Evolutionary conservation across 2,329 filamentous ascomycete genomes (phyloP).

Genomic region (Grosmannia huntii): DNA sequence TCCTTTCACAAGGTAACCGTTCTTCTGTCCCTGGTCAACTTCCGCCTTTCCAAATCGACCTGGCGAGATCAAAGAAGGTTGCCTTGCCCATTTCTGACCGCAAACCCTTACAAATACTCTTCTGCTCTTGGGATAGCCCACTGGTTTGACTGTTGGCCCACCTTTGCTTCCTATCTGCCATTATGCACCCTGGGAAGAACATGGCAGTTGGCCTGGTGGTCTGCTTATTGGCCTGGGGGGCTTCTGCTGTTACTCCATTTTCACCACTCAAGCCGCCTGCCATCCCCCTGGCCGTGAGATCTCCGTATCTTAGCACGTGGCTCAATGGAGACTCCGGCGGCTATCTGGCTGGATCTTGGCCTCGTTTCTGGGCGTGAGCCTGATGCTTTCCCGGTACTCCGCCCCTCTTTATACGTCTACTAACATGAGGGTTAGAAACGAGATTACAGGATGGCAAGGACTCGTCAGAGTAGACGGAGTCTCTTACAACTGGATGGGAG

Average conservation of each 20-base stretch:
- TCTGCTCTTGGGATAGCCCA: background rate
- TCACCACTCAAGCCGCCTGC: constrained; percentile 20
- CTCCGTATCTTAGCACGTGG: constrained; percentile 64
- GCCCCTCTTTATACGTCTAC: background rate
- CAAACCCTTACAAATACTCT: background rate
- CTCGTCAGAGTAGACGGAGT: constrained; percentile 54
- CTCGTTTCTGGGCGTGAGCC: constrained; percentile 53
- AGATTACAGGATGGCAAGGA: constrained; percentile 53
- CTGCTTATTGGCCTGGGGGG: background rate
- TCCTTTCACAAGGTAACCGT: background rate
- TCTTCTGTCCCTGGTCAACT: background rate
- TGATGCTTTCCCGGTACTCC: background rate
- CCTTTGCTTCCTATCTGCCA: background rate
- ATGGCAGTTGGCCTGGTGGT: background rate
- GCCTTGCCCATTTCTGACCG: background rate
- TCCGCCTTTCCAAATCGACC: background rate
- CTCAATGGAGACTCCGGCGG: constrained; percentile 49
- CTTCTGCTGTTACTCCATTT: constrained; percentile 14
- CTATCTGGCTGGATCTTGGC: constrained; percentile 56
- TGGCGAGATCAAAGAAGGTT: background rate
- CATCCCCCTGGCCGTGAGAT: constrained; percentile 56
- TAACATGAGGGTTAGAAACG: constrained; percentile 25
- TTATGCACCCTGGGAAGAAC: background rate
- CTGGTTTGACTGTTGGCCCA: background rate
- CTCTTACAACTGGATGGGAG: constrained; percentile 56